A percentile compares a stretch with the other conserved stretches of the same genome.
Evolutionary conservation across 768 basidiomycete genomes (phyloP).

Genomic region (Clathrus columnatus): DNA sequence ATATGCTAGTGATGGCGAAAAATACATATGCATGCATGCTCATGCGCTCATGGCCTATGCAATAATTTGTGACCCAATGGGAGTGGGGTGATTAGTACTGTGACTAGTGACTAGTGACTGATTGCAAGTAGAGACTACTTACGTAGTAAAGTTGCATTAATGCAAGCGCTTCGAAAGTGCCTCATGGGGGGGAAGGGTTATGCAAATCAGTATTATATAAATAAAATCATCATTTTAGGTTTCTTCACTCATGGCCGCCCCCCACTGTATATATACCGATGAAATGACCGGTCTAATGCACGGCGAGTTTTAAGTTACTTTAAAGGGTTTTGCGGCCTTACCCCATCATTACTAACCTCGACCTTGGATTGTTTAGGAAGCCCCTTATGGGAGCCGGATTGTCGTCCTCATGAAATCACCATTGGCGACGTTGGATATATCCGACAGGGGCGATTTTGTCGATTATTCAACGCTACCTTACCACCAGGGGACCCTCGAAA

Average conservation of each 20-base stretch:
- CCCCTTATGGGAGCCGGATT: conserved; percentile 8
- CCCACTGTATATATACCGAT: conserved; percentile 6
- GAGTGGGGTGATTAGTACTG: too few species aligned
- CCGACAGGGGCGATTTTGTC: conserved; percentile 4
- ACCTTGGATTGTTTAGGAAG: neutral
- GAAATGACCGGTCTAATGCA: conserved; percentile 8
- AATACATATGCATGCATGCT: neutral
- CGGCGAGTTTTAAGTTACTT: neutral
- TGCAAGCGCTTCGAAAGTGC: too few species aligned
- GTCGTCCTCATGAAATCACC: neutral
- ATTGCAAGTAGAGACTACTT: too few species aligned
- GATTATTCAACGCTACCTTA: conserved; percentile 7
- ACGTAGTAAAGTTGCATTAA: too few species aligned
- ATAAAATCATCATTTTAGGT: neutral
- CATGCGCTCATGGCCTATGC: neutral
- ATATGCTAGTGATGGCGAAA: neutral
- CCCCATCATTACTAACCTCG: neutral
- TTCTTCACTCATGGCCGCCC: neutral
- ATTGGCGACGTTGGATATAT: conserved; percentile 9
- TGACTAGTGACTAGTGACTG: too few species aligned
- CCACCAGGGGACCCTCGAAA: conserved; percentile 1
- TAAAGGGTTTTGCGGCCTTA: neutral
- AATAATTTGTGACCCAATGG: neutral
- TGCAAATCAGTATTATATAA: neutral
- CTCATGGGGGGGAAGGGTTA: too few species aligned